Conservation (phyloP, 1,139 yeast species). For the Nakaseomyces delphensis region DNA sequence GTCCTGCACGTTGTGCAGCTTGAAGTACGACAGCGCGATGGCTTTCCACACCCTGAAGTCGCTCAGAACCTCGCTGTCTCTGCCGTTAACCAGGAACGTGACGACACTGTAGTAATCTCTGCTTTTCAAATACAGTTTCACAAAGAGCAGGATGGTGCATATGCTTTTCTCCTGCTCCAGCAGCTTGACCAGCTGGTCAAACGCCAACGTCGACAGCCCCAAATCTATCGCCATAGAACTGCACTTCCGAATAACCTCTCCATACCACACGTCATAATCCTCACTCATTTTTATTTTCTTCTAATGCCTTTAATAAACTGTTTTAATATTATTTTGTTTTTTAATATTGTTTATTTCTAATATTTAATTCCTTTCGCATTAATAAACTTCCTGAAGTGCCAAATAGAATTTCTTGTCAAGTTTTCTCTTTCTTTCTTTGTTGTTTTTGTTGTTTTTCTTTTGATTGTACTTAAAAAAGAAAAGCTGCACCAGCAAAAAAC, state of each 20-base stretch:
- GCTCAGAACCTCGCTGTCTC: slow-evolving; percentile 2
- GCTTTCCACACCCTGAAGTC: slow-evolving; percentile 6
- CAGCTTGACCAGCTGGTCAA: slow-evolving; percentile 3
- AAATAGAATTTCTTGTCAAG: no score
- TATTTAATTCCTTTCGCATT: neutral
- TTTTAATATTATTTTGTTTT: no score
- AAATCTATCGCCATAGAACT: slow-evolving; percentile 3
- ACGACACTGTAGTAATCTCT: slow-evolving; percentile 4
- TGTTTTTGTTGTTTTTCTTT: no score
- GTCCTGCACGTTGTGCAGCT: slow-evolving; percentile 5
- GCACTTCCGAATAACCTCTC: slow-evolving; percentile 4
- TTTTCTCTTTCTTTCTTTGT: no score
- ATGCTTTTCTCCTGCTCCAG: slow-evolving; percentile 4
- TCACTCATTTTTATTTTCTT: neutral
- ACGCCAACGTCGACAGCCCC: slow-evolving; percentile 2
- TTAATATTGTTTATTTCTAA: neutral
- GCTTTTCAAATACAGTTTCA: neutral
- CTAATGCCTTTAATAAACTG: no score
- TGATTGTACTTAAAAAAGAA: no score
- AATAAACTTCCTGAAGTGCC: no score
- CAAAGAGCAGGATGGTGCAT: neutral
- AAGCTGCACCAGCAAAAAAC: no score
- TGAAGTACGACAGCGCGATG: slow-evolving; percentile 2
- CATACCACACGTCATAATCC: slow-evolving; percentile 2
- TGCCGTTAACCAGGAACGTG: slow-evolving; percentile 3